These are phyloP conservation scores for Penicillium herquei DNA, from an alignment of 495 filamentous ascomycete genomes.

Conservation along the genomic window DNA sequence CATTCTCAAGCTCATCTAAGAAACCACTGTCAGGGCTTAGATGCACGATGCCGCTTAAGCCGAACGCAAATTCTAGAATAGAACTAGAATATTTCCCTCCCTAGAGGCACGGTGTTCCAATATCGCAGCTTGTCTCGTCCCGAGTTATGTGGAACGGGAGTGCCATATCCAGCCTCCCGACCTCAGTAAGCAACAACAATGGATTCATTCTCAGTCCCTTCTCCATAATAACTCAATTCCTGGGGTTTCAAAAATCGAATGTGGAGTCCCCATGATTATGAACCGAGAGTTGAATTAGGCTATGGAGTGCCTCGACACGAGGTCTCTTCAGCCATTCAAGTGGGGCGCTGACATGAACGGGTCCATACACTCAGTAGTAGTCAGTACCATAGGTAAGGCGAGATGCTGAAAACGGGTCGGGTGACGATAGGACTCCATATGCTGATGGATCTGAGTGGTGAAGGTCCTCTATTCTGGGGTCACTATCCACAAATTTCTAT, in stretches of 20 bases:
- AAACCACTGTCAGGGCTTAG: too few species aligned
- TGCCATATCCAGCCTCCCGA: neutral
- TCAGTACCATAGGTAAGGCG: neutral
- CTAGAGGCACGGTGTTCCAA: too few species aligned
- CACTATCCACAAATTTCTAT: neutral
- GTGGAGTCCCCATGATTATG: neutral
- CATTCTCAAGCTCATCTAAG: too few species aligned
- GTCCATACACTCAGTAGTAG: neutral
- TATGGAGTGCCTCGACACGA: neutral
- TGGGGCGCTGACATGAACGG: constrained; percentile 2
- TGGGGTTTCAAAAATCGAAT: too few species aligned
- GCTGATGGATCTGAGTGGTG: neutral
- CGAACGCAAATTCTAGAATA: too few species aligned
- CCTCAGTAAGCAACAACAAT: neutral
- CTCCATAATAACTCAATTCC: too few species aligned
- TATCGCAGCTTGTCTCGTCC: too few species aligned
- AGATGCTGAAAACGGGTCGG: constrained; percentile 4
- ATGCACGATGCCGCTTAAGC: too few species aligned
- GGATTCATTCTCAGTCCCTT: too few species aligned
- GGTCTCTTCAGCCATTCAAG: neutral
- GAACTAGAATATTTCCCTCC: too few species aligned
- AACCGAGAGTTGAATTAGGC: neutral
- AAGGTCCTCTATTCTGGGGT: neutral
- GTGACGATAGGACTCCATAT: constrained; percentile 3
- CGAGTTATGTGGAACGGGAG: too few species aligned